phyloP scores from a whole-genome alignment of 2,329 filamentous ascomycete genomes.

The Epichloe hybrida region DNA sequence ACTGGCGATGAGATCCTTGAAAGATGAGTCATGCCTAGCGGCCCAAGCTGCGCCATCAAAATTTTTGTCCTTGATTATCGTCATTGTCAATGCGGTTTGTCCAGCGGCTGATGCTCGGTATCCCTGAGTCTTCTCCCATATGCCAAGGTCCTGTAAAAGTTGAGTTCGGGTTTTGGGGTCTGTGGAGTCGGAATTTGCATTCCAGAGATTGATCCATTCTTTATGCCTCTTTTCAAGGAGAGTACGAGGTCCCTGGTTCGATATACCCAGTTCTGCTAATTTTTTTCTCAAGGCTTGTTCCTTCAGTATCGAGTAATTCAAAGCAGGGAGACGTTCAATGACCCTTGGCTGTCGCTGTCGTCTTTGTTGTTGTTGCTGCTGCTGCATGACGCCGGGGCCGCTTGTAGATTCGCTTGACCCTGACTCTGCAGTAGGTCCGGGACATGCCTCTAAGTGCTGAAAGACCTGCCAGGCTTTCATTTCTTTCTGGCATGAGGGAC shows the following conservation, averaged over 20 bases:
- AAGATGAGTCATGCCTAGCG: conserved; percentile 57
- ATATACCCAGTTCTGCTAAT: conserved; percentile 65
- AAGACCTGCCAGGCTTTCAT: conserved; percentile 76
- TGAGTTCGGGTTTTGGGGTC: conserved; percentile 56
- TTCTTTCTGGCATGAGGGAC: conserved; percentile 64
- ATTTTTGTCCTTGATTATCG: conserved; percentile 65
- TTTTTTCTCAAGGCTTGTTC: conserved; percentile 69
- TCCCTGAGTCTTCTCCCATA: conserved; percentile 78
- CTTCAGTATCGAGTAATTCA: conserved; percentile 81
- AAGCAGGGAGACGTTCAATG: conserved; percentile 55
- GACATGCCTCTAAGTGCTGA: conserved; percentile 61
- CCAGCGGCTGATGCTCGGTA: conserved; percentile 34
- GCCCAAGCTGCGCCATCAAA: conserved; percentile 75
- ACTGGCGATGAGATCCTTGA: conserved; percentile 64
- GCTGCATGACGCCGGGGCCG: conserved; percentile 10
- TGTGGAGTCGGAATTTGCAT: conserved; percentile 85
- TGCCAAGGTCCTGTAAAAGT: conserved; percentile 63
- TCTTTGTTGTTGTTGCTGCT: not conserved
- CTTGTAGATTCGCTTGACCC: conserved; percentile 1
- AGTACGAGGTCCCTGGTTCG: conserved; percentile 50
- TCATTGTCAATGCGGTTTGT: conserved; percentile 23
- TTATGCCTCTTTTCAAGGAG: conserved; percentile 69
- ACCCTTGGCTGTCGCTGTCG: conserved; percentile 7
- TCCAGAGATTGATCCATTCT: conserved; percentile 94
- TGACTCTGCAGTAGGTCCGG: conserved; percentile 21